A percentile compares a stretch with the other conserved stretches of the same genome.
These are phyloP conservation scores for Colletotrichum agaves DNA, from an alignment of 2,329 filamentous ascomycete species.

Conservation along the genomic window DNA sequence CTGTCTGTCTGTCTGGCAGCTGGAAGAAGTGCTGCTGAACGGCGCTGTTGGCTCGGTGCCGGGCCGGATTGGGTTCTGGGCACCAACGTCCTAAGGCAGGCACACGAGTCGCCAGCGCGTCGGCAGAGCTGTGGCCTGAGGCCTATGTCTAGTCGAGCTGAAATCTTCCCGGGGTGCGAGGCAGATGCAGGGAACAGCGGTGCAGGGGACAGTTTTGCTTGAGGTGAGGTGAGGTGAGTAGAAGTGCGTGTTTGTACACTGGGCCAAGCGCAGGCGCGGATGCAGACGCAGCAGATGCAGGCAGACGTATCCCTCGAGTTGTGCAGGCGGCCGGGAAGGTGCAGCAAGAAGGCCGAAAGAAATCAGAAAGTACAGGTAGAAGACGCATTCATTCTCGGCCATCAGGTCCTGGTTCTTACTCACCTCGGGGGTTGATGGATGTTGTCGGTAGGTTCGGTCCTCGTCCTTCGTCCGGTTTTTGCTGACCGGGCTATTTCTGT, in stretches of 20 bases:
- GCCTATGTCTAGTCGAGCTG: conserved; percentile 1
- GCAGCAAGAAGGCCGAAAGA: background rate
- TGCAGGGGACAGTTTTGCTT: conserved; percentile 12
- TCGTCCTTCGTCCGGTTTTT: conserved; percentile 6
- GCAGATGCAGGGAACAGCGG: conserved; percentile 8
- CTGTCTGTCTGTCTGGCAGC: background rate
- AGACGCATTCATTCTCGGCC: conserved; percentile 8
- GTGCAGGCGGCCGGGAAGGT: background rate
- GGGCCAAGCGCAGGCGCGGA: conserved; percentile 1
- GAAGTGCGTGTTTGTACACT: conserved; percentile 10
- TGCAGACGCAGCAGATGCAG: conserved; percentile 8
- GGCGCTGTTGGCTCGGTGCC: conserved; percentile 31
- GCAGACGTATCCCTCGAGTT: conserved; percentile 1
- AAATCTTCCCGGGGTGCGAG: conserved; percentile 1
- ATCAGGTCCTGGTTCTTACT: conserved; percentile 16
- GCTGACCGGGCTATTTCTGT: conserved; percentile 2
- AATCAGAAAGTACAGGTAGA: too few relatives aligned
- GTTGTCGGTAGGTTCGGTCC: background rate
- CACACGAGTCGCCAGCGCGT: conserved; percentile 5
- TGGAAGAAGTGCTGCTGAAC: background rate
- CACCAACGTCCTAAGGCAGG: background rate
- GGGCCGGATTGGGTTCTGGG: conserved; percentile 16
- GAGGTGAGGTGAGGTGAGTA: too few relatives aligned
- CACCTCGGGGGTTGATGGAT: conserved; percentile 6
- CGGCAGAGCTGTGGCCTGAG: conserved; percentile 1